Conservation (phyloP, 2,329 filamentous ascomycete genomes). For the Fusarium transvaalense region DNA sequence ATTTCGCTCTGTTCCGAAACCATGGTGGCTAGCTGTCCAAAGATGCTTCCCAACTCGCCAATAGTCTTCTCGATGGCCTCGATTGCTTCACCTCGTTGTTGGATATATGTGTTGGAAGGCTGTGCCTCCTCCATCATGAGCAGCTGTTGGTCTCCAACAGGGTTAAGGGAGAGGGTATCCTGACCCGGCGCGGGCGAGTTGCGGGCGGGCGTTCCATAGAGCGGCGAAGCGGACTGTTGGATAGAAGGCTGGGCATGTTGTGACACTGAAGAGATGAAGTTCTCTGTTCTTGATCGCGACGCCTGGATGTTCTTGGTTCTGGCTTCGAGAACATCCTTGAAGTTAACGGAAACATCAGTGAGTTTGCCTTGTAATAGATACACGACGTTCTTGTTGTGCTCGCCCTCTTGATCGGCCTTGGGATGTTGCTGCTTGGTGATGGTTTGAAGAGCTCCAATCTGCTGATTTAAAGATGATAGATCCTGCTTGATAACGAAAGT, state of each 20-base stretch:
- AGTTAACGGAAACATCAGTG: constrained; percentile 92
- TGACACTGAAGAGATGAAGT: constrained; percentile 92
- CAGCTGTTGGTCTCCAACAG: constrained; percentile 85
- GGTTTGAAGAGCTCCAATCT: constrained; percentile 85
- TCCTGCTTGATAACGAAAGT: constrained; percentile 99
- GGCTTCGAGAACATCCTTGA: constrained; percentile 97
- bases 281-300: constrained; percentile 90
- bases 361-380: constrained; percentile 91
- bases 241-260: constrained; percentile 77
- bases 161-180: constrained; percentile 87
- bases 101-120: constrained; percentile 87
- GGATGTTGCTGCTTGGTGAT: constrained; percentile 84
- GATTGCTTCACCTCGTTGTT: constrained; percentile 93
- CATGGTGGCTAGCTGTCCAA: constrained; percentile 95
- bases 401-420: constrained; percentile 82
- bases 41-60: constrained; percentile 87
- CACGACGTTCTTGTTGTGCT: constrained; percentile 98
- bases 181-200: constrained; percentile 74
- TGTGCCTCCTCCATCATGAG: constrained; percentile 93
- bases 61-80: constrained; percentile 98
- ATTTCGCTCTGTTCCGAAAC: constrained; percentile 97
- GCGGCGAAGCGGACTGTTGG: constrained; percentile 82
- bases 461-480: constrained; percentile 83
- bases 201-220: constrained; percentile 83
- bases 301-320: constrained; percentile 98